Evolutionary conservation across 306 rosid genomes (phyloP), one percentile per base, ranked within the genome.

Genomic region (Prunus persica): DNA sequence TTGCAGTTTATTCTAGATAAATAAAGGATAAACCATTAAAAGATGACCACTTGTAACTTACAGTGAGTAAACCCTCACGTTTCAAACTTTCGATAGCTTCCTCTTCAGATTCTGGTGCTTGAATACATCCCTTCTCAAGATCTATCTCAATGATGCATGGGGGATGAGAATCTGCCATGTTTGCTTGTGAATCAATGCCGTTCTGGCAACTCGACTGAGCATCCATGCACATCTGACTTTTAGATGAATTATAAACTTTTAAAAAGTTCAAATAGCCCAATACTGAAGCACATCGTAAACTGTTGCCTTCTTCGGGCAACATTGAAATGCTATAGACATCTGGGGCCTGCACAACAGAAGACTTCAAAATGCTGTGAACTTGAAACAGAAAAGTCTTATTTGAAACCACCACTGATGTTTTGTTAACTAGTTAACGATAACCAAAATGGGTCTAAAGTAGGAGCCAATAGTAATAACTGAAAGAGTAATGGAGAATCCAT

Each of bases 281-380:
- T 12, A 87, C 79, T n/a, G 91, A 80, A 82, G 85, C 87, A 73
- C 89, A 82, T 72, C 78, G 82, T 76, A 80, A 75, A 76, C 61
- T 82, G 74, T 76, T 82, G 32, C 47, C 81, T 58, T 86, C 93
- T 80, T 84, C 79, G 55, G 90, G 80, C 82, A 84, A 72, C 82
- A 90, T 76, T 47, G 89, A 84, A 87, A 87, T 79, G 79, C 90
- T 82, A 68, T 76, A 91, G 75, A 88, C 71, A 82, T 94, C 94
- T 87, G 71, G 82, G 67, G 78, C 89, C 98, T 93, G 86, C 83
- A 80, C 65, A 62, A 82, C 16, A 63, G 49, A 80, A 19, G 43
- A 45, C 47, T 68, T 68, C 20, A 77, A 45, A 71, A 43, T 75
- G 38, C 14, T 64, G 55, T 13, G 15, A n/a, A 52, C 64, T 20